Base-by-base conservation (phyloP, 192 early-diverging fungal genomes). In the Coemansia sp. region DNA sequence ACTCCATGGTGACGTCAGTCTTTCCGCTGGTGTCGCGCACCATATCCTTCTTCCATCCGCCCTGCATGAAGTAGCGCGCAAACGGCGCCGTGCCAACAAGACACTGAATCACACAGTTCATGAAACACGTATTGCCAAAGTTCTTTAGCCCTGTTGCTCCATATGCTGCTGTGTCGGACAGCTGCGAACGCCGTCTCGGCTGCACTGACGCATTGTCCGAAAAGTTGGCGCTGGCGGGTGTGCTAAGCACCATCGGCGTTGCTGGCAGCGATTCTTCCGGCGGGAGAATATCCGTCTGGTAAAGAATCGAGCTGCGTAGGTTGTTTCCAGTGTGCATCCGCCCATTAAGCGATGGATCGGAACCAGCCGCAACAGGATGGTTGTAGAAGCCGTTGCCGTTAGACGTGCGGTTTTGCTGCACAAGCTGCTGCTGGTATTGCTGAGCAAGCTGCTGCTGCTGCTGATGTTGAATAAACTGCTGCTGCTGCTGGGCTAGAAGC, bases 101-200 rank as follows among this genome's bases (percentile, higher is more conserved):
- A 58, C 89, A 91, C 62, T 93, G 92, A 50, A 93, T 84, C 38
- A 91, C 85, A 41, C 90, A 87, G 71, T 93, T 93, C 92, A 92
- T 92, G 66, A 86, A 93, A 61, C 92, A 93, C 5, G 92, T 93
- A 68, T 92, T 93, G 59, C 92, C 92, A 59, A 93, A 70, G 70
- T 93, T 93, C 40, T 85, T 87, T 66, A 93, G 65, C 29, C 92
- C 90, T 0, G 89, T 89, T 9, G 84, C 84, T 13, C 89, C 90
- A 52, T 87, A 86, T 29, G 79, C 46, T 10, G 67, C 76, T 0
- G 84, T 72, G n/a, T 85, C 85, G 9, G 69, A 63, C 14, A 70
- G 46, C 41, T 70, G 69, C 14, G 69, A 63, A 9, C 34, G 46
- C 40, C 66, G 22, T 7, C 41, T 48, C 41, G 23, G 49, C 17